phyloP scores from a whole-genome alignment of 1,139 yeast species.

The Pichia sp. region DNA sequence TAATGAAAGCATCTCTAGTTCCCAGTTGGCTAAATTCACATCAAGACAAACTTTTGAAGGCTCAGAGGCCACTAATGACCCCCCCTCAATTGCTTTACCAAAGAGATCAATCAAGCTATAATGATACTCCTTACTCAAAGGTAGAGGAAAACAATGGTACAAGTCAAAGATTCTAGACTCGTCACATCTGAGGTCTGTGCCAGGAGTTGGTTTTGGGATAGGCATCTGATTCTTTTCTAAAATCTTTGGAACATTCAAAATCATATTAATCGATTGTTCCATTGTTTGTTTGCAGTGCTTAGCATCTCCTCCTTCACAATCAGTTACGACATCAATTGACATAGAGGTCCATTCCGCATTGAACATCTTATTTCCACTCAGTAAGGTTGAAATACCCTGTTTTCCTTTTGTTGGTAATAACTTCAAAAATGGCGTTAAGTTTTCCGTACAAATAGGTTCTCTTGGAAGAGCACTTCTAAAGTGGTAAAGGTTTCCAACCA shows the following conservation, averaged over 20 bases:
- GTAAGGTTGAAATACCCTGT: slow-evolving; percentile 78
- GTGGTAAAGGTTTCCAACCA: slow-evolving; percentile 44
- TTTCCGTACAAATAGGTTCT: slow-evolving; percentile 96
- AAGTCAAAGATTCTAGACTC: slow-evolving; percentile 48
- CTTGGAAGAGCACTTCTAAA: slow-evolving; percentile 87
- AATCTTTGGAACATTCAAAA: slow-evolving; percentile 67
- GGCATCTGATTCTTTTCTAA: slow-evolving; percentile 59
- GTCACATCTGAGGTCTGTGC: slow-evolving; percentile 70
- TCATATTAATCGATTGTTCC: slow-evolving; percentile 69
- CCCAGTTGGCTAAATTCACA: slow-evolving; percentile 46
- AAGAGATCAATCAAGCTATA: slow-evolving; percentile 64
- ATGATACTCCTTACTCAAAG: slow-evolving; percentile 46
- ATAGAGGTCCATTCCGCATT: slow-evolving; percentile 94
- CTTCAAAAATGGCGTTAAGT: slow-evolving; percentile 88
- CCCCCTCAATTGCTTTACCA: slow-evolving; percentile 63
- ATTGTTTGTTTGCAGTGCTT: slow-evolving; percentile 48
- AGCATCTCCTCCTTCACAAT: slow-evolving; percentile 35
- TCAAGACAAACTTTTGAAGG: slow-evolving; percentile 44
- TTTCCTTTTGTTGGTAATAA: slow-evolving; percentile 89
- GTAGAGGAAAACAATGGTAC: slow-evolving; percentile 76
- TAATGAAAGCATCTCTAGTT: slow-evolving; percentile 31
- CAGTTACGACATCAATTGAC: slow-evolving; percentile 77
- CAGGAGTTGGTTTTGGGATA: slow-evolving; percentile 75
- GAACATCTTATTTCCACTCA: slow-evolving; percentile 94
- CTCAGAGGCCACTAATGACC: slow-evolving; percentile 48